Evolutionary conservation across 1,284 basidiomycete species (phyloP), one percentile per base, ranked within the genome.

Genomic region (Ceratorhiza oryzae-sativae): DNA sequence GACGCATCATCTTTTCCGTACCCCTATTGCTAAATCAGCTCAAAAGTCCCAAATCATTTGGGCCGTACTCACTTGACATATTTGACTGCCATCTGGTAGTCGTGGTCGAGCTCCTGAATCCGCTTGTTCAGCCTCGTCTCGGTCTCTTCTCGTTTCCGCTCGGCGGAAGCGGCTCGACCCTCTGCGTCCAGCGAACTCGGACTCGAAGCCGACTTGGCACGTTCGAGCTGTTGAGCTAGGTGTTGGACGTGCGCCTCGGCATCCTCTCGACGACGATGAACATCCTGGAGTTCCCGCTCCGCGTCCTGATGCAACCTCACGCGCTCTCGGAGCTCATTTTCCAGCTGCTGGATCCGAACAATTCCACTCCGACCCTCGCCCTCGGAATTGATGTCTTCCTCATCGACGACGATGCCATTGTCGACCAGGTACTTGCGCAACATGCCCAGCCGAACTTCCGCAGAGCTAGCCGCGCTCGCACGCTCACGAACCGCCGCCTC

Each of bases 1-100:
- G 89, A 76, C 95, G 90, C 84, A 98, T 92, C 90, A 99, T 97
- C 83, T 98, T 98, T 82, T 99, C 97, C 0, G 96, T 98, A 67
- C 95, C 95, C 86, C 95, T 96, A 78, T 71, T 78, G 75, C 79
- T 20, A 60, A 79, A 77, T 77, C 62, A 76, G 48, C 61, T 77
- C 75, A 70, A n/a, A n/a, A n/a, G n/a, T n/a, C n/a, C n/a, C n/a
- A n/a, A n/a, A n/a, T n/a, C n/a, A n/a, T n/a, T n/a, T n/a, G n/a
- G n/a, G n/a, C 39, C 6, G 0, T 53, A 23, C 91, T 84, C 80
- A 94, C 92, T 94, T 94, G 75, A 94, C 92, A 80, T 93, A 93
- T 77, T 93, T 91, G 74, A 96, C 93, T 25, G 94, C 94, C 55
- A 94, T 86, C 79, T 97, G 93, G 81, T 98, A 98, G 80, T 98